Conservation (phyloP, 2,329 filamentous ascomycete species). For the Aspergillus ustus region DNA sequence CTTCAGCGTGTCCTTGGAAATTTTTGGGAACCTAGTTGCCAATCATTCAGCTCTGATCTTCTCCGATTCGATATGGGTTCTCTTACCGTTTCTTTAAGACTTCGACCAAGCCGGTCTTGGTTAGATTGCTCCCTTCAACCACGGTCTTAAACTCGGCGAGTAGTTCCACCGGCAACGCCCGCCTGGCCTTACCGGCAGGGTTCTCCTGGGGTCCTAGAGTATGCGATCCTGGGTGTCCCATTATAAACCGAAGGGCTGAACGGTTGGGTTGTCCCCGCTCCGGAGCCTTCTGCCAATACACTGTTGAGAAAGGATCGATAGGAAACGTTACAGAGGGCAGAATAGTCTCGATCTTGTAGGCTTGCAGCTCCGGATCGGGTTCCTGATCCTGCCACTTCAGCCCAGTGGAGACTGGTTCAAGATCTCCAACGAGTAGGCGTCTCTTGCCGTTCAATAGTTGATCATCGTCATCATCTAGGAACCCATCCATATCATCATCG, state of each 20-base stretch:
- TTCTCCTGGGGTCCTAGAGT: slow-evolving; percentile 14
- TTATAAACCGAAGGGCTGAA: slow-evolving; percentile 29
- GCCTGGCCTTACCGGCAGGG: slow-evolving; percentile 35
- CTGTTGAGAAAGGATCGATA: slow-evolving; percentile 83
- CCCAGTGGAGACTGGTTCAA: slow-evolving; percentile 78
- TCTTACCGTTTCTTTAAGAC: slow-evolving; percentile 70
- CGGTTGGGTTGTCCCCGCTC: slow-evolving; percentile 27
- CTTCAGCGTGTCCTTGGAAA: slow-evolving; percentile 72
- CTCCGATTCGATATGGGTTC: neutral
- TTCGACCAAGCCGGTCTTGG: slow-evolving; percentile 75
- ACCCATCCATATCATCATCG: slow-evolving; percentile 87
- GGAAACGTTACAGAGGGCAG: slow-evolving; percentile 58
- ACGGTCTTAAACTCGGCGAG: slow-evolving; percentile 70
- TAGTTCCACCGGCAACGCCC: slow-evolving; percentile 62
- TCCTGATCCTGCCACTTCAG: slow-evolving; percentile 76
- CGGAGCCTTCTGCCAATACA: slow-evolving; percentile 69
- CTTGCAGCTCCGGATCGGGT: slow-evolving; percentile 55
- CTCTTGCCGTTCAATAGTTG: slow-evolving; percentile 58
- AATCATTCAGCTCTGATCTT: slow-evolving; percentile 10
- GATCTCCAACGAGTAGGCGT: slow-evolving; percentile 65
- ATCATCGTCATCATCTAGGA: slow-evolving; percentile 87
- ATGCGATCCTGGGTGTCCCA: slow-evolving; percentile 24
- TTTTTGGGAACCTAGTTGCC: slow-evolving; percentile 64
- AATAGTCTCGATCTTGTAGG: slow-evolving; percentile 76
- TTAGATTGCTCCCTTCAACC: slow-evolving; percentile 72